Conservation (phyloP, 2,329 filamentous ascomycete species). For the Nothophoma quercina region DNA sequence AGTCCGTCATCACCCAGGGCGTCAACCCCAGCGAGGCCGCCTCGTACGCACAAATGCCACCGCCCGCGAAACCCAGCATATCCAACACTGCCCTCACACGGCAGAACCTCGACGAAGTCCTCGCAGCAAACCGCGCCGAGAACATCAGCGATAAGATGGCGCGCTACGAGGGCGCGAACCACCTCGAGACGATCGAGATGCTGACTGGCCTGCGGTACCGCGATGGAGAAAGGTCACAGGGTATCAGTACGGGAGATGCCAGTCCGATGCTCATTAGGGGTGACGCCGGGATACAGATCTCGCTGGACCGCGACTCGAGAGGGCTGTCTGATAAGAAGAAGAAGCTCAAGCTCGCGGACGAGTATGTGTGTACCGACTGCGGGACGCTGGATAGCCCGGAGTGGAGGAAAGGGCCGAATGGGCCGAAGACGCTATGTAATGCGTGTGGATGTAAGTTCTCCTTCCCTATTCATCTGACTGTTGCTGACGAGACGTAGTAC, state of each 20-base stretch:
- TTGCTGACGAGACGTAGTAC: conserved; percentile 49
- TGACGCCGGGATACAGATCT: conserved; percentile 85
- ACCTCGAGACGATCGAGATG: conserved; percentile 90
- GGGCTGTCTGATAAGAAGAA: conserved; percentile 78
- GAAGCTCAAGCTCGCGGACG: conserved; percentile 80
- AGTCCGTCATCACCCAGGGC: conserved; percentile 51
- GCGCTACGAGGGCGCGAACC: conserved; percentile 74
- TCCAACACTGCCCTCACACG: conserved; percentile 76
- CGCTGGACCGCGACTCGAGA: conserved; percentile 76
- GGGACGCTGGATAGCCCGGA: conserved; percentile 94
- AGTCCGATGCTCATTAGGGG: conserved; percentile 84
- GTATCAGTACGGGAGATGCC: conserved; percentile 84
- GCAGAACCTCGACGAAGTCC: conserved; percentile 79
- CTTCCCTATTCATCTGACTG: too few species aligned
- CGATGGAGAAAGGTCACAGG: conserved; percentile 86
- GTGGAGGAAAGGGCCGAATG: conserved; percentile 92
- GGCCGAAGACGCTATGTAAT: conserved; percentile 94
- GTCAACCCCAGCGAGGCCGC: conserved; percentile 50
- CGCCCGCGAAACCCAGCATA: conserved; percentile 68
- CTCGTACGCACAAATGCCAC: conserved; percentile 66
- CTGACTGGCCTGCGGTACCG: conserved; percentile 87
- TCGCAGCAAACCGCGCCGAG: conserved; percentile 71
- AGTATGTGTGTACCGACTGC: conserved; percentile 96
- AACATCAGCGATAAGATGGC: conserved; percentile 87
- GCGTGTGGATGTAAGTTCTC: conserved; percentile 78